Evolutionary conservation across 768 basidiomycete genomes (phyloP), one percentile per base, ranked within the genome.

Genomic region (Leccinellum luteum): DNA sequence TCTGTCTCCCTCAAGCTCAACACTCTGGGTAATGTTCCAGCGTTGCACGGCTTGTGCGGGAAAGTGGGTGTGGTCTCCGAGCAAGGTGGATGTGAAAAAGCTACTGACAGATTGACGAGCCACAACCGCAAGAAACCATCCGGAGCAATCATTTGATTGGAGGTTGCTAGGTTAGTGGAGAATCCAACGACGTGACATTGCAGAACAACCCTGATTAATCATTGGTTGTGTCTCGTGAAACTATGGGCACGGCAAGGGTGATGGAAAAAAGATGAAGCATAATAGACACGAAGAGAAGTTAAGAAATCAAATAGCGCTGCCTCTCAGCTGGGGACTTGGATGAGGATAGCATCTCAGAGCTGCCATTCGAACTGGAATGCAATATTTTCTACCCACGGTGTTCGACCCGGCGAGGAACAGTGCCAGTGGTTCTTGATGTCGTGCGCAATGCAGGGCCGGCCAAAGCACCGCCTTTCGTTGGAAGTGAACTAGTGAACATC

Each of bases 121-220:
- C 8, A 78, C 76, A 74, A 73, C 56, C 79, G 73, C 51, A 60
- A 61, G 58, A 79, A 81, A 19, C 81, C 80, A 72, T 83, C 83
- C 3, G 83, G 82, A 19, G 77, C 59, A 51, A 82, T 75, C 30
- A 61, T 50, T 21, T 57, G 63, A 63, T 81, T 81, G 7, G 71
- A 68, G 30, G 81, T 73, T n/a, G 70, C 63, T 4, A 82, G 21
- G 30, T 76, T 66, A 21, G 65, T 59, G 27, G 43, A 28, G 2
- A 64, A 21, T 27, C 68, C 68, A 8, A 69, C n/a, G n/a, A n/a
- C n/a, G n/a, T n/a, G n/a, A n/a, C 44, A 23, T 55, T 25, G 1
- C 48, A 12, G 14, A 14, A 19, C 38, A 41, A 21, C 14, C 38
- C 31, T 32, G 30, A 50, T 28, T 64, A 55, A 9, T n/a, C n/a